Conservation (phyloP, 768 basidiomycete genomes). For the Lactarius sp. region DNA sequence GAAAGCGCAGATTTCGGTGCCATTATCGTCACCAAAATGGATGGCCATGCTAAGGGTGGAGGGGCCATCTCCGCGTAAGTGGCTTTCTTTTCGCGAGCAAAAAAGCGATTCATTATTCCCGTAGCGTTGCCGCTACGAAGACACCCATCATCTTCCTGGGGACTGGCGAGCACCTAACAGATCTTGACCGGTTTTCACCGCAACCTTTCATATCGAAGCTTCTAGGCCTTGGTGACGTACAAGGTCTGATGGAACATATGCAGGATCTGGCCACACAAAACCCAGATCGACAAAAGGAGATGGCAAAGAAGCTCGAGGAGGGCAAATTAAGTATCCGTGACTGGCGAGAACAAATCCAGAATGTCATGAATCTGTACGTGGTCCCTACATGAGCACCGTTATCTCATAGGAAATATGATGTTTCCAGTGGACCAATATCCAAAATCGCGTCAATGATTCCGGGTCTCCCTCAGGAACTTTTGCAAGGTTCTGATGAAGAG, state of each 20-base stretch:
- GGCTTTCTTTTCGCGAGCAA: neutral
- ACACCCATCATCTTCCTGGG: slow-evolving; percentile 99
- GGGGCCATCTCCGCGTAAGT: slow-evolving; percentile 98
- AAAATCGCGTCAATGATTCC: slow-evolving; percentile 99
- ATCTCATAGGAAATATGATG: slow-evolving; percentile 10
- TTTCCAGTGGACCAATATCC: slow-evolving; percentile 87
- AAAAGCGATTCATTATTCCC: slow-evolving; percentile 6
- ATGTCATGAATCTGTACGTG: slow-evolving; percentile 95
- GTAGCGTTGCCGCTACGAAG: slow-evolving; percentile 94
- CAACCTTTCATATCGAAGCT: slow-evolving; percentile 97
- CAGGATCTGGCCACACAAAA: slow-evolving; percentile 91
- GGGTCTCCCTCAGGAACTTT: slow-evolving; percentile 85
- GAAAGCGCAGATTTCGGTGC: slow-evolving; percentile 97
- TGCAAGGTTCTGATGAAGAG: slow-evolving; percentile 93
- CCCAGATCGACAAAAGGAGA: slow-evolving; percentile 96
- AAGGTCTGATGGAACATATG: slow-evolving; percentile 98
- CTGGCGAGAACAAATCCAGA: slow-evolving; percentile 96
- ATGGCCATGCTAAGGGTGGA: slow-evolving; percentile 98
- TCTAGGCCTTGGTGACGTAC: slow-evolving; percentile 92
- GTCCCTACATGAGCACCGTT: slow-evolving; percentile 21
- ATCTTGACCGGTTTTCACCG: slow-evolving; percentile 92
- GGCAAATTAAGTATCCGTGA: slow-evolving; percentile 96
- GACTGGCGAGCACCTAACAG: slow-evolving; percentile 95
- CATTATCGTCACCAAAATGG: slow-evolving; percentile 99
- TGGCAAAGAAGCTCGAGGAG: slow-evolving; percentile 95